Conservation (phyloP, 2,329 filamentous ascomycete genomes). For the Aspergillus japonicus region DNA sequence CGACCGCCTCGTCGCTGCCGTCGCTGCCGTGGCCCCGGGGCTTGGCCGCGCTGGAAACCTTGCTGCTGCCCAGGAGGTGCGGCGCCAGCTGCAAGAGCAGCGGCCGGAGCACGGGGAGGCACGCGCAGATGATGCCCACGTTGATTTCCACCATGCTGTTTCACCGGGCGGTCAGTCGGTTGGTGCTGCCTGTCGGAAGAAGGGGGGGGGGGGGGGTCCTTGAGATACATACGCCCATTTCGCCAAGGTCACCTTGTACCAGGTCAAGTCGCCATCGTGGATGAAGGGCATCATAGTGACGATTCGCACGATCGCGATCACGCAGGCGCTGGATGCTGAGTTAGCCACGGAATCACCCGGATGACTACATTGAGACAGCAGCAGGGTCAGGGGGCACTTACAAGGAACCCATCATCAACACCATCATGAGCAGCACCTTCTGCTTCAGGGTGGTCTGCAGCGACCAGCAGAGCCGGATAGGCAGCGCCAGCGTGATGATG, state of each 20-base stretch:
- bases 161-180: not conserved
- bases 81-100: slow-evolving; percentile 9
- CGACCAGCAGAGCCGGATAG: slow-evolving; percentile 13
- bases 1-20: slow-evolving; percentile 4
- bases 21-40: not conserved
- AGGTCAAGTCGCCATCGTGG: slow-evolving; percentile 14
- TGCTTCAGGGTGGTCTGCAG: slow-evolving; percentile 12
- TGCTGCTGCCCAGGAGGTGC: slow-evolving; percentile 2
- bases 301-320: slow-evolving; percentile 16
- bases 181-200: not conserved
- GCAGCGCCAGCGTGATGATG: slow-evolving; percentile 11
- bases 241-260: slow-evolving; percentile 16
- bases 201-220: not conserved
- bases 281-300: slow-evolving; percentile 18
- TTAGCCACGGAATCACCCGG: too few relatives aligned
- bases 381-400: not conserved
- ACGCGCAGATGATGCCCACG: slow-evolving; percentile 18
- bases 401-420: slow-evolving; percentile 17
- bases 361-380: not conserved
- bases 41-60: not conserved
- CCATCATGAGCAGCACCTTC: slow-evolving; percentile 7
- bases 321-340: slow-evolving; percentile 6
- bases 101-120: slow-evolving; percentile 14
- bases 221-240: slow-evolving; percentile 17
- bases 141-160: slow-evolving; percentile 19